Evolutionary conservation across 495 filamentous ascomycete genomes (phyloP), one percentile per base, ranked within the genome.

Genomic region (Opeltia flavorubescens): DNA sequence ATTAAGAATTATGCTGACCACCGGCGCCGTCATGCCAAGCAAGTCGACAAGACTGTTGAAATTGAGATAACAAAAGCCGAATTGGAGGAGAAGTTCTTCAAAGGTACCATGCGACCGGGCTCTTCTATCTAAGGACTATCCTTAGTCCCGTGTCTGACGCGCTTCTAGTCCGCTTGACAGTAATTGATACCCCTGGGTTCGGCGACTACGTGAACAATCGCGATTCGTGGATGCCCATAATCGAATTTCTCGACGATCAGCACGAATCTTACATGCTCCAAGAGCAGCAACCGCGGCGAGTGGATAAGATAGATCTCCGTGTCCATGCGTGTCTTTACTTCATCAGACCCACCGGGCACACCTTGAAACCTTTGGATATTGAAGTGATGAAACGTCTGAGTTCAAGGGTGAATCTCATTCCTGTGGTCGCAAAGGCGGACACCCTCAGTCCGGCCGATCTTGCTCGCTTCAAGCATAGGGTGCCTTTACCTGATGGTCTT

Each of bases 1-100:
- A 98, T 98, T 76, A 98, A 98, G 75, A 98, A 96, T 77, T 98
- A 98, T 64, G 89, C 91, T 71, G 91, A 98, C 64, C 91, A 98
- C 76, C 88, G 91, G 72, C 83, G 86, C 65, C 84, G 91, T 56
- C 91, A 98, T 68, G 85, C 88, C 68, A 98, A 98, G 78, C 91
- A 98, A 70, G 75, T 95, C 46, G 91, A 98, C 74, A 95, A 95
- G 70, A 98, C 91, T 8, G 91, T 98, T 46, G 91, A 98, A 72
- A 98, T 98, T 59, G 91, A 96, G 65, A 98, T 98, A 61, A 98
- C 91, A 63, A 98, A 98, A 76, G 91, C 91, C 43, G 91, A 98
- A 72, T 69, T 98, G 50, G 91, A 98, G 71, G 91, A 98, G 80
- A 98, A 98, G 75, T 98, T 98, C 75, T 98, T 98, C 80, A 98